Conservation (phyloP, 2,329 filamentous ascomycete species). For the Aspergillus carbonarius region DNA sequence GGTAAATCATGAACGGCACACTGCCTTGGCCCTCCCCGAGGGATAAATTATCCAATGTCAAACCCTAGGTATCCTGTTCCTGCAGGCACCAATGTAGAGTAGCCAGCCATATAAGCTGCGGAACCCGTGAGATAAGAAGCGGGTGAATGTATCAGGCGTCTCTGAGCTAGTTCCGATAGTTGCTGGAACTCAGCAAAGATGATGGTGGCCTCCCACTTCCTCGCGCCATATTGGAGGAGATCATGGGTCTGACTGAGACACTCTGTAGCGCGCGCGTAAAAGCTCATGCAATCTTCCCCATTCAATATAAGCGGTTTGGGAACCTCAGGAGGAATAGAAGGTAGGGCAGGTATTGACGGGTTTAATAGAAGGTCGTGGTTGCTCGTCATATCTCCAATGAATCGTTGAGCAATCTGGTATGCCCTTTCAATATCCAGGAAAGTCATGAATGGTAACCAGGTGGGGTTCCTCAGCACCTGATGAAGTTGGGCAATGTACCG, state of each 20-base stretch:
- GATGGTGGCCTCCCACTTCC: slow-evolving; percentile 34
- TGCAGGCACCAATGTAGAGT: slow-evolving; percentile 9
- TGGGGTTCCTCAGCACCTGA: slow-evolving; percentile 60
- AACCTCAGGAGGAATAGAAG: slow-evolving; percentile 31
- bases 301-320: slow-evolving; percentile 33
- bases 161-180: slow-evolving; percentile 28
- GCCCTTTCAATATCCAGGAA: slow-evolving; percentile 85
- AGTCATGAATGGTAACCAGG: slow-evolving; percentile 69
- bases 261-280: slow-evolving; percentile 32
- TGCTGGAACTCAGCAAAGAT: slow-evolving; percentile 35
- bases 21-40: neutral
- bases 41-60: slow-evolving; percentile 12
- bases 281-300: slow-evolving; percentile 34
- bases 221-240: slow-evolving; percentile 33
- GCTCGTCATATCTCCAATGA: slow-evolving; percentile 57
- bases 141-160: slow-evolving; percentile 26
- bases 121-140: slow-evolving; percentile 20
- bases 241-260: slow-evolving; percentile 33
- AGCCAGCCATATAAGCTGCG: slow-evolving; percentile 16
- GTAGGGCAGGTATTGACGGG: slow-evolving; percentile 28
- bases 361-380: slow-evolving; percentile 49
- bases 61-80: slow-evolving; percentile 15
- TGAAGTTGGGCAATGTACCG: slow-evolving; percentile 77
- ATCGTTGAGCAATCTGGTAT: slow-evolving; percentile 65
- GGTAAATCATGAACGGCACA: neutral